Base-by-base conservation (phyloP, 108 stramenopile species). In the Conticribra guillardii region DNA sequence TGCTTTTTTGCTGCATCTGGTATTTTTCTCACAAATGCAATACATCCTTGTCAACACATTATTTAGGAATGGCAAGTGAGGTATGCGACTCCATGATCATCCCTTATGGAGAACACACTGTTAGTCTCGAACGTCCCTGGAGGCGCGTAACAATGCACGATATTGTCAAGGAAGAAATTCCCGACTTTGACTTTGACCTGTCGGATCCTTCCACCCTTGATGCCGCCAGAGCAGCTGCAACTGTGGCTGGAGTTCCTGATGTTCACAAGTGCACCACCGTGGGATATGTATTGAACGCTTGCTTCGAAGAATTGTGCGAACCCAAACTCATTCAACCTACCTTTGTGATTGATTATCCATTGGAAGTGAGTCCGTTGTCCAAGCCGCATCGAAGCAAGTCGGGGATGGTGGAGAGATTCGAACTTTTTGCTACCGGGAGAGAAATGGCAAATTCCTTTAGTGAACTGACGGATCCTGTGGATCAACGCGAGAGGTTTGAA, bases 391-490 rank as follows among this genome's bases (percentile, higher is more conserved):
- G 96, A 28, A 84, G 81, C 67, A 96, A 97, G 71, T 82, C 89
- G 29, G 97, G 97, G 0, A 70, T 96, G 72, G 90, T 95, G 31
- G 97, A 99, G 79, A 89, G 98, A 15, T 99, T 99, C 62, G 99
- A 99, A 84, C 84, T 99, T 46, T 99, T 98, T 76, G 90, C 94
- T 0, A 88, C 91, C 2, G 98, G 99, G 19, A 67, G 97, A 41
- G 99, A 99, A 70, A 86, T 94, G 75, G 98, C 97, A 27, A 99
- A 99, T 71, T 86, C 99, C 17, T 99, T 97, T 73, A 91, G 91
- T 68, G 99, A 99, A 75, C 81, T 99, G 74, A 99, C 97, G 3
- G 99, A 98, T 76, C 96, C 99, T n/a, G 83, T 94, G 2, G 98
- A 98, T 66, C 99, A 99, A 86, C 81, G 96, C 18, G 65, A 72